phyloP scores from a whole-genome alignment of 2,329 filamentous ascomycete species.

The Verticillium zaregamsianum region DNA sequence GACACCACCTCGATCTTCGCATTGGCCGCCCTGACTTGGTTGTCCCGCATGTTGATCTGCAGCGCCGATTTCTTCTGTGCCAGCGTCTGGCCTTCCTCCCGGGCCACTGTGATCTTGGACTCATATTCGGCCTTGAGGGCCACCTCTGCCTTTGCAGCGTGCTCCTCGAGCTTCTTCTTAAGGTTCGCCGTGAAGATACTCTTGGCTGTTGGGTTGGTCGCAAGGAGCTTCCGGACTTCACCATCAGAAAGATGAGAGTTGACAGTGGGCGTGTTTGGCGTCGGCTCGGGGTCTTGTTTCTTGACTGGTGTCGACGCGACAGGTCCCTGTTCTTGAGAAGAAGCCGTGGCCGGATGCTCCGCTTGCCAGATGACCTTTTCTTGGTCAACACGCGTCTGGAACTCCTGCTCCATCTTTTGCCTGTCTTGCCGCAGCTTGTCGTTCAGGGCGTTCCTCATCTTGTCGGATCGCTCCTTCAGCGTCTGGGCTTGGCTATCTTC shows the following conservation, averaged over 20 bases:
- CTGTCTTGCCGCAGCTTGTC: conserved; percentile 67
- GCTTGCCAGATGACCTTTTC: conserved; percentile 59
- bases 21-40: conserved; percentile 56
- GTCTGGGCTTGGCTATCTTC: conserved; percentile 58
- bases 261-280: conserved; percentile 30
- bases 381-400: conserved; percentile 57
- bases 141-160: conserved; percentile 55
- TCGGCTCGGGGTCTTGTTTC: conserved; percentile 21
- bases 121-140: conserved; percentile 44
- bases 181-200: conserved; percentile 58
- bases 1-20: conserved; percentile 77
- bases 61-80: conserved; percentile 70
- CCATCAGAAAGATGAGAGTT: conserved; percentile 45
- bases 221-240: conserved; percentile 52
- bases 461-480: conserved; percentile 62
- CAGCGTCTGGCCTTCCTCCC: conserved; percentile 65
- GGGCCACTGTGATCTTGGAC: conserved; percentile 47
- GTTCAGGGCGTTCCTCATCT: conserved; percentile 65
- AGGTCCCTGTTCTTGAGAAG: conserved; percentile 12
- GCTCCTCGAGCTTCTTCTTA: conserved; percentile 64
- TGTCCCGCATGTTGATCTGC: conserved; percentile 76
- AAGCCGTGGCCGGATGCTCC: conserved; percentile 35
- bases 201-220: conserved; percentile 53
- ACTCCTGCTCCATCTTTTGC: conserved; percentile 45
- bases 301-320: conserved; percentile 36